Conservation (phyloP, 1,284 basidiomycete species). For the Puccinia coronata region DNA sequence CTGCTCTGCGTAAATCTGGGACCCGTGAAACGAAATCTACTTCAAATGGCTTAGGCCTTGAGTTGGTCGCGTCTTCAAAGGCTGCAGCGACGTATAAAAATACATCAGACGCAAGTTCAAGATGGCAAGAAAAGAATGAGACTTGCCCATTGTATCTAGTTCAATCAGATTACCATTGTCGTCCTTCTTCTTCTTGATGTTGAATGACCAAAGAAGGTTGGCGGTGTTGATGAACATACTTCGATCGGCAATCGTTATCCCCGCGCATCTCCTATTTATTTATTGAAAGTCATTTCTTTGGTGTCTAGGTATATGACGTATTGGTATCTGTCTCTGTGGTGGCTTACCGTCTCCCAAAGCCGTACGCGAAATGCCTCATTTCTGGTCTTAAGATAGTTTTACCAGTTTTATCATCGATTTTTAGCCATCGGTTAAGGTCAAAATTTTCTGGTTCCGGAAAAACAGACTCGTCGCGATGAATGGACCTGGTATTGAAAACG, state of each 20-base stretch:
- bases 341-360: slow-evolving; percentile 48
- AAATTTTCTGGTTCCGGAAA: slow-evolving; percentile 48
- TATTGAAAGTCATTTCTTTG: slow-evolving; percentile 58
- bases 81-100: background rate
- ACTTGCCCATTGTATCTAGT: slow-evolving; percentile 27
- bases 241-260: slow-evolving; percentile 65
- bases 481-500: slow-evolving; percentile 28
- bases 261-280: slow-evolving; percentile 66
- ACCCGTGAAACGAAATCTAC: slow-evolving; percentile 40
- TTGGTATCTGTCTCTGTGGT: background rate
- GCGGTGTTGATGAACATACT: slow-evolving; percentile 53
- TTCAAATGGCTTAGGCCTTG: slow-evolving; percentile 41
- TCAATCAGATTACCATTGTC: slow-evolving; percentile 26
- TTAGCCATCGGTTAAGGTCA: slow-evolving; percentile 36
- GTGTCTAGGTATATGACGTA: background rate
- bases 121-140: background rate
- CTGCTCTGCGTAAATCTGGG: slow-evolving; percentile 15
- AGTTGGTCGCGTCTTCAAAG: slow-evolving; percentile 38
- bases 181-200: slow-evolving; percentile 36
- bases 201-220: slow-evolving; percentile 41
- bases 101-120: background rate
- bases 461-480: slow-evolving; percentile 47
- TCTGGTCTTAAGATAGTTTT: slow-evolving; percentile 24
- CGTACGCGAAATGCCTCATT: slow-evolving; percentile 45
- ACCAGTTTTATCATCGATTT: slow-evolving; percentile 18